Conservation (phyloP, 306 rosid species). For the Vigna unguiculata region DNA sequence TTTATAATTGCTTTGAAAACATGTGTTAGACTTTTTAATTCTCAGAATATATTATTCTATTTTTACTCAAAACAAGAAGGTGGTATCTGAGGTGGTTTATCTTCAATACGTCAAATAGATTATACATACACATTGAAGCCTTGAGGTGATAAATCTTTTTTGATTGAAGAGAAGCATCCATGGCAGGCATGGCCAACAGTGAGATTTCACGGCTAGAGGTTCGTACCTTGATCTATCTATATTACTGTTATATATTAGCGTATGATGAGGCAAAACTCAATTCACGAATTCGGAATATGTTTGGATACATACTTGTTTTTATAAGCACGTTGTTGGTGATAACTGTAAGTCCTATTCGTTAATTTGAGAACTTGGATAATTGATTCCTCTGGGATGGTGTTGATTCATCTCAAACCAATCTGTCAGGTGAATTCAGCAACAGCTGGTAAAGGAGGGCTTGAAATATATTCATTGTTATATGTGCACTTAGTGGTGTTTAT, state of each 20-base stretch:
- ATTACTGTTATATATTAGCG: no score
- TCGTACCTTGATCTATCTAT: no score
- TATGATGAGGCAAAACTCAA: no score
- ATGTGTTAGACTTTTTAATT: no score
- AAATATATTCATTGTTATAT: constrained; percentile 74
- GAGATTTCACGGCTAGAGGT: no score
- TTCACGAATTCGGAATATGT: no score
- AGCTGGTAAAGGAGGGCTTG: constrained; percentile 86
- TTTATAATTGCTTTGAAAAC: no score
- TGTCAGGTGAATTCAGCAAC: constrained; percentile 85
- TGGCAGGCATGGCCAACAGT: constrained; percentile 42
- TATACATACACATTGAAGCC: constrained; percentile 4
- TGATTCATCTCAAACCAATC: constrained; percentile 7
- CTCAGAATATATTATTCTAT: no score
- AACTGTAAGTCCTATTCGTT: constrained; percentile 57
- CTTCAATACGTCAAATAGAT: no score
- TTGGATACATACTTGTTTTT: constrained; percentile 63
- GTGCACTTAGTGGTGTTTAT: constrained; percentile 69
- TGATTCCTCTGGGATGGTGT: constrained; percentile 5
- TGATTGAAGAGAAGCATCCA: constrained; percentile 45
- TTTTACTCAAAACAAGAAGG: no score
- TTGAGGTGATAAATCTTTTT: constrained; percentile 12
- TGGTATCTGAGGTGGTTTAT: no score
- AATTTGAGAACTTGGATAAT: neutral
- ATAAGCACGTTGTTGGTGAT: constrained; percentile 59